These are phyloP conservation scores for Rhododendron kiyosumense DNA, from an alignment of 148 eudicot genomes.

Conservation along the genomic window DNA sequence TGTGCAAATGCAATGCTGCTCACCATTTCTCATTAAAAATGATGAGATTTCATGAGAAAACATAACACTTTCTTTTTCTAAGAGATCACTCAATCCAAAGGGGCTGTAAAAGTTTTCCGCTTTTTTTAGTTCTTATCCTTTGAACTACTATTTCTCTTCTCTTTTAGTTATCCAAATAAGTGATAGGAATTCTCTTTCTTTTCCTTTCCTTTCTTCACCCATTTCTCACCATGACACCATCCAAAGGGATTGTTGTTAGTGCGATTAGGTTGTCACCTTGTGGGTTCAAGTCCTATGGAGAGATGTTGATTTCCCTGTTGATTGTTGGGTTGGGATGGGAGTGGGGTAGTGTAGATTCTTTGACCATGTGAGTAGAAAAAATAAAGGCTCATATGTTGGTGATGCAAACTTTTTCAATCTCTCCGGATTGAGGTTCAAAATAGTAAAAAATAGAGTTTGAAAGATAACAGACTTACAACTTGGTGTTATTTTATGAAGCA, in stretches of 20 bases:
- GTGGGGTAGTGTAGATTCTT: background rate
- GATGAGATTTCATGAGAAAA: no score
- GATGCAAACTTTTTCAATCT: background rate
- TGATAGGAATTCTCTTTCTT: background rate
- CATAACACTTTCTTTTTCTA: no score
- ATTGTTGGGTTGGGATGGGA: background rate
- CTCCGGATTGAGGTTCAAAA: background rate
- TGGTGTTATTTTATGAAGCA: no score
- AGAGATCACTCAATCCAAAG: no score
- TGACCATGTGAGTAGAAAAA: background rate
- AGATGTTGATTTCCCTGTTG: background rate
- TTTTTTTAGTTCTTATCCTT: background rate
- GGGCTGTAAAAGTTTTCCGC: no score
- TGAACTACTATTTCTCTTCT: background rate
- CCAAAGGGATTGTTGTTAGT: background rate
- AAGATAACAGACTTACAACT: no score
- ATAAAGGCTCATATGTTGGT: background rate
- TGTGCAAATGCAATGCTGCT: no score
- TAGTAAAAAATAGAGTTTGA: background rate
- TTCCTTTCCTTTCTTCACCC: background rate
- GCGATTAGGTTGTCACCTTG: background rate
- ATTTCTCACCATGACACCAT: background rate
- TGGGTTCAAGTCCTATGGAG: background rate
- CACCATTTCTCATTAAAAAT: no score
- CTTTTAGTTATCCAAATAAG: background rate